Percentiles rank a stretch among this genome's conserved stretches.
Conservation (phyloP, 345 rosid genomes). For the Hirschfeldia incana region DNA sequence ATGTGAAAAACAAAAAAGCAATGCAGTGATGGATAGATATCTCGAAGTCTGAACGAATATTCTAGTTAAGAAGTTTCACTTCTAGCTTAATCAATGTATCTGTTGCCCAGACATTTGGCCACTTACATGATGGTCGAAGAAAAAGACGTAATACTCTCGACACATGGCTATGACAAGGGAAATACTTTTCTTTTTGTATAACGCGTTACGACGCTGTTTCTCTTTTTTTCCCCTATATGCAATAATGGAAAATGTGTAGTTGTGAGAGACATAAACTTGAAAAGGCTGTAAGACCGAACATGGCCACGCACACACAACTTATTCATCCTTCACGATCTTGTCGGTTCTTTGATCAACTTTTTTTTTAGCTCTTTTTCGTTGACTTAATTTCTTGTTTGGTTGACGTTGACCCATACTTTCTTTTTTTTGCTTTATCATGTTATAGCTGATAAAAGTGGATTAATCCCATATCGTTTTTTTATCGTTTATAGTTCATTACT, state of each 20-base stretch:
- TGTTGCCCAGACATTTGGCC: not conserved
- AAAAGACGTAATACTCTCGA: not conserved
- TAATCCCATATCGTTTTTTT: not conserved
- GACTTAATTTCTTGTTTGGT: slow-evolving; percentile 5
- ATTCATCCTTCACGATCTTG: slow-evolving; percentile 22
- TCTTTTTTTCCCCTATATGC: not conserved
- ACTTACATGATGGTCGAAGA: not conserved
- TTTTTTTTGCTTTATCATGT: not conserved
- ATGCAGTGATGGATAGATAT: not conserved
- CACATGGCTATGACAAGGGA: not conserved
- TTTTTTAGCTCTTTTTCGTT: slow-evolving; percentile 12
- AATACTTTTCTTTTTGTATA: not conserved
- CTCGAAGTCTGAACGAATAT: not conserved
- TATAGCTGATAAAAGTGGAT: not conserved
- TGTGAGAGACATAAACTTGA: slow-evolving; percentile 16
- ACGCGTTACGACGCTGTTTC: not conserved
- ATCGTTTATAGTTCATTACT: not conserved
- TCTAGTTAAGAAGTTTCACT: not conserved
- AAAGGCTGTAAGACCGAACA: slow-evolving; percentile 34
- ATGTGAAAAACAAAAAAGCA: not conserved
- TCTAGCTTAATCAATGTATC: not conserved
- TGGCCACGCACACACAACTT: slow-evolving; percentile 34
- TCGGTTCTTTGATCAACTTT: slow-evolving; percentile 24
- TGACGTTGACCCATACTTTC: slow-evolving; percentile 14
- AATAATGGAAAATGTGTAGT: not conserved